Evolutionary conservation across 192 early-diverging fungal species (phyloP), one percentile per base, ranked within the genome.

Genomic region (Powellomyces hirtus): DNA sequence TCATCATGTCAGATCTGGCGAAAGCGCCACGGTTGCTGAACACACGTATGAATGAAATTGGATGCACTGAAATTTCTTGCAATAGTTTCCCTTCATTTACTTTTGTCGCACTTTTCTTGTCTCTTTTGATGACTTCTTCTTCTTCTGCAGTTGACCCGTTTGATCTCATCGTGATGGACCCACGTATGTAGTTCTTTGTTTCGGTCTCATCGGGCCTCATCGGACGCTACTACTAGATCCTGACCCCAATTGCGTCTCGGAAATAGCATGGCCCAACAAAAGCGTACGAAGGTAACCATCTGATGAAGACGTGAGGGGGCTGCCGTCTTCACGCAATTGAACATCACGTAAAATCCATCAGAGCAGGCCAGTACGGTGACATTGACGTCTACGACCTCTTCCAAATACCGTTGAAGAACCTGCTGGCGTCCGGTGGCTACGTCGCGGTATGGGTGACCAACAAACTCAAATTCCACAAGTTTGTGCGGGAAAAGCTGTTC

Each of bases 361-460:
- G 87, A 33, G 78, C 85, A 27, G 69, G 64, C 0, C 71, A 82
- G 10, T 90, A 92, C 64, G 49, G 60, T 1, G 80, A 74, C 0
- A 59, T 89, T 29, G 90, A 92, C 57, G 63, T 84, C 16, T 90
- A 90, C 65, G 80, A 84, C 16, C 68, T 92, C 3, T 92, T 83
- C 73, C 64, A 79, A 45, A 73, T 92, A 18, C 89, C 89, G 18
- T 55, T 89, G 8, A 70, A 73, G 6, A 60, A 72, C 0, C 71
- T 88, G 46, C n/a, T 84, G 1, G 33, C 29, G 1, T 33, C 69
- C 18, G 78, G 73, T 3, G 77, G 67, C 5, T 40, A 84, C 7
- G 75, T 90, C 3, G 84, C 83, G 4, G 81, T 90, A 0, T 92
- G 90, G 90, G 81, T 92, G 5, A 89, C 89, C 11, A 90, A 92